phyloP scores from a whole-genome alignment of 129 eudicot species.

The Erigeron canadensis region DNA sequence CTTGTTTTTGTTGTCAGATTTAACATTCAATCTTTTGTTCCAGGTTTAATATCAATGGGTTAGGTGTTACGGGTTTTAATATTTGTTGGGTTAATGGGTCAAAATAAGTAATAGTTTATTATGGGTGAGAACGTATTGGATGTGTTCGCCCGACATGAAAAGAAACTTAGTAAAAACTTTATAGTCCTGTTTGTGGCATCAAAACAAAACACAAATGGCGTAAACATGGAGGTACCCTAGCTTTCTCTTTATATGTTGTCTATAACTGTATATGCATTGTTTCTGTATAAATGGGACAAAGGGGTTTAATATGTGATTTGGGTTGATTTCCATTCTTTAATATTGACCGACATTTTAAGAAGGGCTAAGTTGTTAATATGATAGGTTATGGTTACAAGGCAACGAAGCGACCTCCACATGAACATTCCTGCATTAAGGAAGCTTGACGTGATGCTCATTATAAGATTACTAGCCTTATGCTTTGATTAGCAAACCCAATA shows the following conservation, averaged over 20 bases:
- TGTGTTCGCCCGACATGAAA: no score
- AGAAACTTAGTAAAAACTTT: no score
- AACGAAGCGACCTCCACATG: conserved; percentile 71
- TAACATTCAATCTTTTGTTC: no score
- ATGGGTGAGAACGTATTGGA: no score
- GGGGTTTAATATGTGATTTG: conserved; percentile 2
- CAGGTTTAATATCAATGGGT: no score
- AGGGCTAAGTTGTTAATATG: conserved; percentile 18
- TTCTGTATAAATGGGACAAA: neutral
- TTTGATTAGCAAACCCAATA: neutral
- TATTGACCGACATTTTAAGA: no score
- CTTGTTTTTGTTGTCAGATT: no score
- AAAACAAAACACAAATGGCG: conserved; percentile 67
- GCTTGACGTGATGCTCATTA: conserved; percentile 89
- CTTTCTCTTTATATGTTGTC: conserved; percentile 4
- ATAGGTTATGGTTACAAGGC: conserved; percentile 76
- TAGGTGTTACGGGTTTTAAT: no score
- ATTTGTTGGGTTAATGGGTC: no score
- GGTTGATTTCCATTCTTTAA: neutral
- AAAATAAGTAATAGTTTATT: no score
- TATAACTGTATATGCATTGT: neutral
- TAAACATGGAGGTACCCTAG: conserved; percentile 71
- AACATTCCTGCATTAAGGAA: conserved; percentile 77
- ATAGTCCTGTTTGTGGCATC: conserved; percentile 67
- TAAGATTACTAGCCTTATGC: conserved; percentile 42